Evolutionary conservation across 371 early-diverging fungal species (phyloP), one percentile per base, ranked within the genome.

Genomic region (Thermomucor indicae-seudaticae): DNA sequence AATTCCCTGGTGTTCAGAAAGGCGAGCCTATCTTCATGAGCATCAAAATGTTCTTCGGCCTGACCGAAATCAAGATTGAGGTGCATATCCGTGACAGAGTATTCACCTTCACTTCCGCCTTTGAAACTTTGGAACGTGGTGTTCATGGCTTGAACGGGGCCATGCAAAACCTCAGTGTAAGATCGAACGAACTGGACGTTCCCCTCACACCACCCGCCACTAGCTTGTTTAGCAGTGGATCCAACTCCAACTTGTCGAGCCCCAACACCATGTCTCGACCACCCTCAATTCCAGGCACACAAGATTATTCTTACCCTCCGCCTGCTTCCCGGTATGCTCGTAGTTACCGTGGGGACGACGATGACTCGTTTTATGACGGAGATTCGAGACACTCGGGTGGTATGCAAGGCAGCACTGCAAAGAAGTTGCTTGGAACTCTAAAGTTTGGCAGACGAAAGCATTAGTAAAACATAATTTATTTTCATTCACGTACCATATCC

Each of bases 41-140:
- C n/a, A 75, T 75, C 53, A 72, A 72, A 38, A 75, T 75, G 76
- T 75, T 65, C 54, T 75, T 75, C 58, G 76, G 76, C 40, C 68
- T 70, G 47, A 75, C 76, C 24, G 76, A 75, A 55, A 67, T 75
- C 51, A 72, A 72, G 43, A 75, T 75, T 30, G 76, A 75, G 47
- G 72, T 68, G 6, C 67, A 67, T 34, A 72, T 75, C 25, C 68
- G 70, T 20, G 76, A 75, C 45, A 53, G 70, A 19, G 70, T 62
- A 23, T 75, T 76, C 29, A 67, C 69, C 10, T 76, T 76, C 27
- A 76, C 77, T 4, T 72, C 72, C 14, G 64, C 76, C 6, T 75
- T 75, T 55, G 76, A 75, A 47, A 72, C 72, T 1, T 23, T 72
- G 43, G 73, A 72, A 45, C 64, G 60, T 20, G 54, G 66, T 41